Percentiles rank a stretch among this genome's conserved stretches.
These are phyloP conservation scores for Nigrospora sphaerica DNA, from an alignment of 2,329 filamentous ascomycete species.

Conservation along the genomic window DNA sequence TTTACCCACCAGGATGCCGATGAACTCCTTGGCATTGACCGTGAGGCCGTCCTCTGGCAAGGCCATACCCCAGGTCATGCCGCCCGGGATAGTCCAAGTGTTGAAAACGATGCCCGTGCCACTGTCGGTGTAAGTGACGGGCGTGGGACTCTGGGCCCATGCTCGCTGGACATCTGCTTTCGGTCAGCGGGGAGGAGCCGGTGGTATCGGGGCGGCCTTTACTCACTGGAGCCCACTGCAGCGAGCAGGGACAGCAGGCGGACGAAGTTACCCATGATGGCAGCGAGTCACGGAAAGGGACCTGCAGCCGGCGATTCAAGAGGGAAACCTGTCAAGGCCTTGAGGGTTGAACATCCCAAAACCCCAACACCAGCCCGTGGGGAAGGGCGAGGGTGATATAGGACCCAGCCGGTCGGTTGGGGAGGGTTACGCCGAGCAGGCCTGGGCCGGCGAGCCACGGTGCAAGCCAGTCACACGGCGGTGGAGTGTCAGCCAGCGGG, in stretches of 20 bases:
- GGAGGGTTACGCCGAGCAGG: not conserved
- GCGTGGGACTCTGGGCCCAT: slow-evolving; percentile 3
- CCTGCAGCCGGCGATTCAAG: not conserved
- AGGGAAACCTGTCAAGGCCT: not conserved
- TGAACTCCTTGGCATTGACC: slow-evolving; percentile 46
- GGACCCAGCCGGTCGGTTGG: not conserved
- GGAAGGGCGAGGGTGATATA: not conserved
- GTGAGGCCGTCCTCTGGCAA: slow-evolving; percentile 41
- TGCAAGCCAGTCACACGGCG: not conserved
- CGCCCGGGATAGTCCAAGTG: slow-evolving; percentile 38
- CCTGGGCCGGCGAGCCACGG: not conserved
- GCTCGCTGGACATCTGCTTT: slow-evolving; percentile 2
- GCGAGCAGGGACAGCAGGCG: not conserved
- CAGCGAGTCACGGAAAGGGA: not conserved
- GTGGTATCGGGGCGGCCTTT: too few relatives aligned
- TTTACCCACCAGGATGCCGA: slow-evolving; percentile 46
- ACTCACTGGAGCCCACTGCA: slow-evolving; percentile 1
- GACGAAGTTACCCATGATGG: slow-evolving; percentile 1
- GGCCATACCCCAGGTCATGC: slow-evolving; percentile 46
- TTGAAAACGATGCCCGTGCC: slow-evolving; percentile 47
- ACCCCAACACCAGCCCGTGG: not conserved
- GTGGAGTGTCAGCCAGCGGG: not conserved
- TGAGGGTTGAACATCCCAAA: too few relatives aligned
- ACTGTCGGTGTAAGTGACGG: slow-evolving; percentile 6
- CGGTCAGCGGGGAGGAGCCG: not conserved